Evolutionary conservation across 176 grass and related monocot species (phyloP), one percentile per base, ranked within the genome.

Genomic region (Saccharum spontaneum): DNA sequence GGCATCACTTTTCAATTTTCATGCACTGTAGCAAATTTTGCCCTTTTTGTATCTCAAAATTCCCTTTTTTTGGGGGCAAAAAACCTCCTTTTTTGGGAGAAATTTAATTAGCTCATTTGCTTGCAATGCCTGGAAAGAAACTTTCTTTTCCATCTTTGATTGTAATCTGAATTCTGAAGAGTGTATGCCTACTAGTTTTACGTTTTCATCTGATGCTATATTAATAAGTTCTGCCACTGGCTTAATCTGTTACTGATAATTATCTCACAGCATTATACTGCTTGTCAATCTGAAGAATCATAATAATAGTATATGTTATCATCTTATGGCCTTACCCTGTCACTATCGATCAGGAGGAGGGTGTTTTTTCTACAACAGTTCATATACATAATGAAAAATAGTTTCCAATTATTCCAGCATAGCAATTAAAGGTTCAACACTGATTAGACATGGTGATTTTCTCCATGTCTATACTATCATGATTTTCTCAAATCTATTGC

Each of bases 241-340:
- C 11, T 33, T 15, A 6, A 8, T 48, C 64, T 67, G 78, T 23
- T 44, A 71, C 24, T 86, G 49, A 79, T 26, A 50, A 50, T 59
- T 72, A 57, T 84, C 31, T 67, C 0, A 26, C 67, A 65, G 14
- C 4, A 65, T 4, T 67, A 45, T 6, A 66, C 44, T 31, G 45
- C 24, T 48, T 79, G 34, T 73, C 81, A 84, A 67, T 68, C 66
- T 71, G 11, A 77, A 70, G n/a, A 67, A 79, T 48, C 75, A 44
- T 64, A 55, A 48, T 28, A 31, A 28, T 83, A 72, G 13, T 75
- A 18, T 43, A 67, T 79, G 23, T 55, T 83, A 18, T 23, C 63
- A 10, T 63, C n/a, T 48, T 69, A 18, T 41, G 43, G 1, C 62
- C 10, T 60, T 59, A 23, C 62, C 66, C 26, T 59, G 36, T 82